Percentiles rank a stretch among this genome's conserved stretches.
phyloP scores from a whole-genome alignment of 1,284 basidiomycete species.

The Gymnopus androsaceus region DNA sequence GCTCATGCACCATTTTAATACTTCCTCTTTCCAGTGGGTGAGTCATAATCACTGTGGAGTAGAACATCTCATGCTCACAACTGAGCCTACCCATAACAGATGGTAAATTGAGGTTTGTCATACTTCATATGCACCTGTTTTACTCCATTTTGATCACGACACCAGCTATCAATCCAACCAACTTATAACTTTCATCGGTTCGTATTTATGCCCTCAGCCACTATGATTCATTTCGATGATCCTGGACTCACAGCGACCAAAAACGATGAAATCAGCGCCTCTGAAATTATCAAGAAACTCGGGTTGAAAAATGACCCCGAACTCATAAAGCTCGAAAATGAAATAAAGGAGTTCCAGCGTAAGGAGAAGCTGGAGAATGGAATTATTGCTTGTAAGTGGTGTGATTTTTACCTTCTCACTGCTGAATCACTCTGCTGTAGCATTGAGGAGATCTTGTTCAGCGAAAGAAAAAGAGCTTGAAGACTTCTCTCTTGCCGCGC shows the following conservation, averaged over 20 bases:
- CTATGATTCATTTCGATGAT: not conserved
- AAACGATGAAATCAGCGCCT: not conserved
- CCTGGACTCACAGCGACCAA: not conserved
- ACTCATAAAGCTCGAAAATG: not conserved
- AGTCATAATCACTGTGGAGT: not conserved
- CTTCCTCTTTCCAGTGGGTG: not conserved
- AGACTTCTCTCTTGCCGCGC: too few species aligned
- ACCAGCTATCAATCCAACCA: not conserved
- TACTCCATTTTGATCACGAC: not conserved
- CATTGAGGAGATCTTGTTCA: too few species aligned
- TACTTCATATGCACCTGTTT: not conserved
- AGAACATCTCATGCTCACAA: not conserved
- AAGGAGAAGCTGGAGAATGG: not conserved
- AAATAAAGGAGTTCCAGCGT: not conserved
- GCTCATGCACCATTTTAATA: not conserved
- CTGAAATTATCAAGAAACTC: not conserved
- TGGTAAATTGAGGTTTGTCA: not conserved
- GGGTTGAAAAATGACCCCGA: not conserved
- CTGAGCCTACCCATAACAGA: not conserved
- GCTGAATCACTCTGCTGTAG: too few species aligned
- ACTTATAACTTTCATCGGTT: not conserved
- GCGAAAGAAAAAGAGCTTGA: too few species aligned
- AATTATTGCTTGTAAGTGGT: not conserved
- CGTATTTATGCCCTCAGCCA: not conserved
- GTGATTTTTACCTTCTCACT: not conserved